Conservation (phyloP, 306 rosid genomes). For the Vicia villosa region DNA sequence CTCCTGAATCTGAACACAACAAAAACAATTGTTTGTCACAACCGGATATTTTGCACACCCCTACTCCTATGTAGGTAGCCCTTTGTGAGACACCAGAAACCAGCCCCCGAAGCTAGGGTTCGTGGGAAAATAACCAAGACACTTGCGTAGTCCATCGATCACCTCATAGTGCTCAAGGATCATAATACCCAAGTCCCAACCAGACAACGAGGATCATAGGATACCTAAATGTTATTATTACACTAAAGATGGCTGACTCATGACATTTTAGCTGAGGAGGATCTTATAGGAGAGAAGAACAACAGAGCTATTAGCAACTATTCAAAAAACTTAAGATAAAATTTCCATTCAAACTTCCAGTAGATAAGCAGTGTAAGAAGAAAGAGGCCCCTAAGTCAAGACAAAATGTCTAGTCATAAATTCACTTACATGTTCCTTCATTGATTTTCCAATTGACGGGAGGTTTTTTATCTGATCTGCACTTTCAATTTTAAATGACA, state of each 20-base stretch:
- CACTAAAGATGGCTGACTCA: conserved; percentile 10
- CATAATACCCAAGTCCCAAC: neutral
- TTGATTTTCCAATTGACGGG: conserved; percentile 85
- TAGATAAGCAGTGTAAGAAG: conserved; percentile 26
- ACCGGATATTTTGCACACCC: conserved; percentile 1
- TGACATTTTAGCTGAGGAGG: neutral
- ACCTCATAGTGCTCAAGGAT: neutral
- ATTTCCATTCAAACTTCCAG: conserved; percentile 13
- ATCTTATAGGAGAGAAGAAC: conserved; percentile 9
- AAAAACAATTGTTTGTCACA: conserved; percentile 29
- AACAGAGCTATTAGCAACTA: neutral
- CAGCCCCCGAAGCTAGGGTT: neutral
- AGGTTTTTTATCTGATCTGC: conserved; percentile 69
- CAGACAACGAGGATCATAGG: neutral
- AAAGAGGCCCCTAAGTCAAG: conserved; percentile 11
- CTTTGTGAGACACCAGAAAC: neutral
- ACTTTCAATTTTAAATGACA: conserved; percentile 77
- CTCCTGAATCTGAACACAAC: conserved; percentile 82
- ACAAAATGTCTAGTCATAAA: conserved; percentile 7
- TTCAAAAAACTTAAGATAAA: conserved; percentile 20
- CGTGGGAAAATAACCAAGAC: neutral
- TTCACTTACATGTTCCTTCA: conserved; percentile 85
- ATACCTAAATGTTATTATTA: conserved; percentile 2
- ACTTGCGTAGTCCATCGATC: neutral
- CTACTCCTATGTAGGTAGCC: neutral